Evolutionary conservation across 306 rosid genomes (phyloP).

Genomic region (Vigna unguiculata): DNA sequence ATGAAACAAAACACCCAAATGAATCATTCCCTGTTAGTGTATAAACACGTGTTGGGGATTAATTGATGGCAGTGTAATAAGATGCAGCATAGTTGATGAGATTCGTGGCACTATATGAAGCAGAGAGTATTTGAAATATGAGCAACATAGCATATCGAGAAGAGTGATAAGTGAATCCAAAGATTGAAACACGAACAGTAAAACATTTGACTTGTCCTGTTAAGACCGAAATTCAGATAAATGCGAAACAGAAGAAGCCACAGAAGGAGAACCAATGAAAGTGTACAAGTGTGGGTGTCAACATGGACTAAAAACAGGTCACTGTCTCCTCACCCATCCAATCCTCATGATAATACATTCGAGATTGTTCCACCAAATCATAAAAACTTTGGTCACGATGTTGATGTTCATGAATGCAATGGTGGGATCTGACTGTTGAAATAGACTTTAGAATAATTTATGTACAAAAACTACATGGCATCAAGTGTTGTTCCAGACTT

Average conservation of each 20-base stretch:
- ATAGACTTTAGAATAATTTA: constrained; percentile 42
- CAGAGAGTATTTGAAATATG: constrained; percentile 9
- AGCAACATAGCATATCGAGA: not conserved
- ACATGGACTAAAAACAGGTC: constrained; percentile 46
- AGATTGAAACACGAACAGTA: constrained; percentile 54
- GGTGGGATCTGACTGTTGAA: constrained; percentile 81
- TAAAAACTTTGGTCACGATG: constrained; percentile 50
- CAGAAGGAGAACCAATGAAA: constrained; percentile 50
- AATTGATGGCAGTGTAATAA: not conserved
- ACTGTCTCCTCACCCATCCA: constrained; percentile 48
- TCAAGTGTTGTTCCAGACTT: constrained; percentile 41
- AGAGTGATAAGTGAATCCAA: constrained; percentile 64
- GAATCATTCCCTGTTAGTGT: not conserved
- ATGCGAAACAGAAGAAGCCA: constrained; percentile 43
- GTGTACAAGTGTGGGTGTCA: constrained; percentile 47
- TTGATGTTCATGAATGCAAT: constrained; percentile 44
- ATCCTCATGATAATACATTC: constrained; percentile 32
- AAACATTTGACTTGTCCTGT: constrained; percentile 47
- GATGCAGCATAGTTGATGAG: not conserved
- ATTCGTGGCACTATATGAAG: not conserved
- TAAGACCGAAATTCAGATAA: constrained; percentile 28
- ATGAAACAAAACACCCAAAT: not conserved
- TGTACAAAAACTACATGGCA: constrained; percentile 41
- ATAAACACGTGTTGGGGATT: not conserved
- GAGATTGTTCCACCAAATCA: constrained; percentile 36